These are phyloP conservation scores for Heliocybe sulcata DNA, from an alignment of 1,284 basidiomycete genomes.

Conservation along the genomic window DNA sequence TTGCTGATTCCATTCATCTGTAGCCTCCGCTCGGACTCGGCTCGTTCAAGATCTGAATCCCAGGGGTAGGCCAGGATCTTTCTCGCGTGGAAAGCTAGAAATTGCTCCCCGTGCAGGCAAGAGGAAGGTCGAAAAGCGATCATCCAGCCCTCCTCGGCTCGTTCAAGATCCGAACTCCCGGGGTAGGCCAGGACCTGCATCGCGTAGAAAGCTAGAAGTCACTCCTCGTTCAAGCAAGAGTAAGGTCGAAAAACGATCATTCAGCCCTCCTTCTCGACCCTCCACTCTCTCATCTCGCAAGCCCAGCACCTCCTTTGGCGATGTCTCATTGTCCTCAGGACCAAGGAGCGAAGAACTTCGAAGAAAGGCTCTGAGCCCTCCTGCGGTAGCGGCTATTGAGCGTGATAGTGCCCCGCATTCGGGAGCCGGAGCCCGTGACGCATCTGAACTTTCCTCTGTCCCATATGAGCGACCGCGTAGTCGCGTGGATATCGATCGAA, in stretches of 20 bases:
- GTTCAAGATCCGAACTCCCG: background rate
- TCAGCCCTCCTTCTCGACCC: background rate
- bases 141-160: background rate
- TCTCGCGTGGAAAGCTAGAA: background rate
- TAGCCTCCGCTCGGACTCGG: background rate
- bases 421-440: background rate
- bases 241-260: background rate
- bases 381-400: background rate
- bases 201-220: background rate
- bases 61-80: background rate
- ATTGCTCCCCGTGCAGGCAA: background rate
- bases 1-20: background rate
- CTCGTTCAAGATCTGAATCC: background rate
- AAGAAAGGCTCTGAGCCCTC: background rate
- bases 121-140: background rate
- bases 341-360: background rate
- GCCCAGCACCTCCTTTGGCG: too few species aligned
- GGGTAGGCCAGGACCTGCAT: background rate
- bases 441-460: background rate
- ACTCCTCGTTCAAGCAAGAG: background rate
- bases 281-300: too few species aligned
- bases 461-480: background rate
- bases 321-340: background rate
- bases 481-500: background rate
- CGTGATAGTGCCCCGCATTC: background rate